Percentiles rank a stretch among this genome's conserved stretches.
phyloP scores from a whole-genome alignment of 2,329 filamentous ascomycete genomes.

The Oidium heveae region DNA sequence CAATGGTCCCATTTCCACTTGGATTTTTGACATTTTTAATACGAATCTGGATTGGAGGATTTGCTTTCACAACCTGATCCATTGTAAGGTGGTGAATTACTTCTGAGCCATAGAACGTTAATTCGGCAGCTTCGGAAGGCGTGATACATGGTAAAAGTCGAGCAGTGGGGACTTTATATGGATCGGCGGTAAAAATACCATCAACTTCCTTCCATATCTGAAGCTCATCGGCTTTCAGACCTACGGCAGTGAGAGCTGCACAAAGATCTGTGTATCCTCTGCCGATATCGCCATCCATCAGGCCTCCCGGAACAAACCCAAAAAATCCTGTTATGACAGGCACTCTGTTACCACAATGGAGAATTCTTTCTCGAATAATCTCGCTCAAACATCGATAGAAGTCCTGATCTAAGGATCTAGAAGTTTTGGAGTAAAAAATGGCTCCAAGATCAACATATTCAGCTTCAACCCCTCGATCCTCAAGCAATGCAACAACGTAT shows the following conservation, averaged over 20 bases:
- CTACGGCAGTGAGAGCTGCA: conserved; percentile 74
- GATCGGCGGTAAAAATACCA: conserved; percentile 68
- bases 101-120: conserved; percentile 86
- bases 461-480: conserved; percentile 57
- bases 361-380: conserved; percentile 36
- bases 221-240: conserved; percentile 62
- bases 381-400: conserved; percentile 45
- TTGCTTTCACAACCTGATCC: conserved; percentile 79
- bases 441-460: conserved; percentile 81
- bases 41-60: conserved; percentile 54
- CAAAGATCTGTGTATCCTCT: conserved; percentile 94
- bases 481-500: conserved; percentile 66
- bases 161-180: conserved; percentile 79
- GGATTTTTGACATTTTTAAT: conserved; percentile 89
- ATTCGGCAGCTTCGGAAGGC: conserved; percentile 78
- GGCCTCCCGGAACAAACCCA: conserved; percentile 69
- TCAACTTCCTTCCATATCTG: conserved; percentile 99
- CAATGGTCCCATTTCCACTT: conserved; percentile 50
- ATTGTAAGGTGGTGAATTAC: conserved; percentile 98
- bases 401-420: conserved; percentile 31
- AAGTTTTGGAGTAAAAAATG: conserved; percentile 40
- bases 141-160: conserved; percentile 70
- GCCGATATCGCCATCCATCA: conserved; percentile 71
- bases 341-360: conserved; percentile 38
- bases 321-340: conserved; percentile 86